Percentiles rank a stretch among this genome's conserved stretches.
These are phyloP conservation scores for Serendipita sp. DNA, from an alignment of 768 basidiomycete genomes.

Conservation along the genomic window DNA sequence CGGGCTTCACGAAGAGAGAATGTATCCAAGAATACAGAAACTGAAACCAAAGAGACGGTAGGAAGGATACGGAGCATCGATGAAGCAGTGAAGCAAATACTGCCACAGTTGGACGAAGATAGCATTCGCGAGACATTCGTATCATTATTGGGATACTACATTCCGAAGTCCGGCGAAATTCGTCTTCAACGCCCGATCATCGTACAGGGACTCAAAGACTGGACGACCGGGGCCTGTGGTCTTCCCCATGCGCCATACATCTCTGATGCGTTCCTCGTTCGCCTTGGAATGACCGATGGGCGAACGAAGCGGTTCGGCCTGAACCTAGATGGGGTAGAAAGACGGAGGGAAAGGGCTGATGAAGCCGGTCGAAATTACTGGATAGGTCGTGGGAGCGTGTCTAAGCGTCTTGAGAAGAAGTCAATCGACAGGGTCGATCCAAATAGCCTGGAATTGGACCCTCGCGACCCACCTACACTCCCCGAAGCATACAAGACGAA, in stretches of 20 bases:
- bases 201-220: constrained; percentile 41
- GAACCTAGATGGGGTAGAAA: neutral
- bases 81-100: constrained; percentile 15
- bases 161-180: constrained; percentile 33
- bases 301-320: constrained; percentile 16
- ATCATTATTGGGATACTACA: constrained; percentile 58
- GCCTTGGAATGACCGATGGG: constrained; percentile 19
- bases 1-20: constrained; percentile 24
- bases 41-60: neutral
- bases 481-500: neutral
- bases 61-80: constrained; percentile 16
- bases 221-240: constrained; percentile 43
- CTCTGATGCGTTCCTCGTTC: constrained; percentile 29
- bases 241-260: constrained; percentile 36
- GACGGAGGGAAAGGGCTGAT: neutral
- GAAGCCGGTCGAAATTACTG: neutral
- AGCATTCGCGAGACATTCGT: constrained; percentile 46
- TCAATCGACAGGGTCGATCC: neutral
- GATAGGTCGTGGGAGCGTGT: neutral
- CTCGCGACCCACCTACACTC: neutral
- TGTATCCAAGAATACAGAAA: constrained; percentile 17
- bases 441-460: neutral
- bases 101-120: constrained; percentile 24
- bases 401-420: neutral
- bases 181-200: constrained; percentile 28